Conservation (phyloP, 2,329 filamentous ascomycete species). For the Fonsecaea multimorphosa region DNA sequence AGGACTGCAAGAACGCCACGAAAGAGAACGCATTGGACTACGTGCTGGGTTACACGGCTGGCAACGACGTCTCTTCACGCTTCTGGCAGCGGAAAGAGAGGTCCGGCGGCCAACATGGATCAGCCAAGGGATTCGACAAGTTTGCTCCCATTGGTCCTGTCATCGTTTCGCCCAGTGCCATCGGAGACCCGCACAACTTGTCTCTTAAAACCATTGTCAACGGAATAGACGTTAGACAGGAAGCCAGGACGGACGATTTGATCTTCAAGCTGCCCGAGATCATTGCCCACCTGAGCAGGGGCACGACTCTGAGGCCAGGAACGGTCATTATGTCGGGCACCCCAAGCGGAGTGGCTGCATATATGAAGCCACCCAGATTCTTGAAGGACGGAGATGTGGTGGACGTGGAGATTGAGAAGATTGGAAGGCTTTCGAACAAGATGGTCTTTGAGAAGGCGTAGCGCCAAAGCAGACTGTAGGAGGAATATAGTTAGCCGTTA, state of each 20-base stretch:
- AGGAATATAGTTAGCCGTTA: too few species aligned
- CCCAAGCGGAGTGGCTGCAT: conserved; percentile 50
- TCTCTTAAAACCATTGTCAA: conserved; percentile 45
- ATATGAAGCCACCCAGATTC: conserved; percentile 47
- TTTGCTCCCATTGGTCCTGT: conserved; percentile 61
- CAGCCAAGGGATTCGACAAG: conserved; percentile 60
- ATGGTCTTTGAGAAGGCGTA: background rate
- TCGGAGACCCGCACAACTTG: conserved; percentile 44
- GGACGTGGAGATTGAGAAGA: conserved; percentile 53
- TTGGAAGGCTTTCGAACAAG: conserved; percentile 54
- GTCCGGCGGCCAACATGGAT: conserved; percentile 65
- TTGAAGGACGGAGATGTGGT: conserved; percentile 50
- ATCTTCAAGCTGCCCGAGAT: conserved; percentile 46
- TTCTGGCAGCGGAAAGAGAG: conserved; percentile 75
- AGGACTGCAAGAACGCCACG: conserved; percentile 16
- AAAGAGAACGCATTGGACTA: conserved; percentile 57
- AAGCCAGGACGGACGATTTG: conserved; percentile 46
- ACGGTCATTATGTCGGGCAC: conserved; percentile 51
- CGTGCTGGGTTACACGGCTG: conserved; percentile 75
- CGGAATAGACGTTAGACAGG: conserved; percentile 44
- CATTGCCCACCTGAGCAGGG: conserved; percentile 45
- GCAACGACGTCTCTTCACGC: conserved; percentile 75
- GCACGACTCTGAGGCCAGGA: conserved; percentile 46
- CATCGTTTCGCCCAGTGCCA: conserved; percentile 47
- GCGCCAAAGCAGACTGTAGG: too few species aligned